These are phyloP conservation scores for Pseudocercospora pini-densiflorae DNA, from an alignment of 2,329 filamentous ascomycete genomes.

Conservation along the genomic window DNA sequence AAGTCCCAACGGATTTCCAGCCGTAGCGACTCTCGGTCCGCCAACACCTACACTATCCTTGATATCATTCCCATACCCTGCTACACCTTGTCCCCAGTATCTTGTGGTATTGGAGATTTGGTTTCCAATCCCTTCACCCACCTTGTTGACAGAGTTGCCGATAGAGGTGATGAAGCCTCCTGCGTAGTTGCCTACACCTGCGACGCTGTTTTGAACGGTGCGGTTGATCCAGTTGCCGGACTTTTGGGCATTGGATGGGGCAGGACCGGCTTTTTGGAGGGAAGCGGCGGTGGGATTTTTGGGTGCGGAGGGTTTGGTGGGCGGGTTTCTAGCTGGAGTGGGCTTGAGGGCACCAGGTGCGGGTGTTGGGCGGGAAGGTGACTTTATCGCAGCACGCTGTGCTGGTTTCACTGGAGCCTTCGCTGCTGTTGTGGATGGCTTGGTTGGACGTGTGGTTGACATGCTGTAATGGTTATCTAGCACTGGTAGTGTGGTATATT, in stretches of 20 bases:
- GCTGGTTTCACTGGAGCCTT: constrained; percentile 16
- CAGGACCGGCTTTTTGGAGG: constrained; percentile 12
- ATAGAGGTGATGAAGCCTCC: constrained; percentile 49
- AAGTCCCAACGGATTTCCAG: constrained; percentile 53
- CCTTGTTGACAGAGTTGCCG: constrained; percentile 53
- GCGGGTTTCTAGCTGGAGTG: constrained; percentile 9
- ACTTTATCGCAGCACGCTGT: constrained; percentile 11
- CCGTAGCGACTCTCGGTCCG: constrained; percentile 50
- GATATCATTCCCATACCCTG: constrained; percentile 56
- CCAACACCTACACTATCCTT: constrained; percentile 53
- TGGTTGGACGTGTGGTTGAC: constrained; percentile 21
- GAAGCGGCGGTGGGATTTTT: constrained; percentile 18
- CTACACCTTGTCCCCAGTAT: constrained; percentile 53
- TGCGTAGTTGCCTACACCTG: constrained; percentile 50
- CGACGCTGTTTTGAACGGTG: constrained; percentile 48
- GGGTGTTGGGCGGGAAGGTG: constrained; percentile 12
- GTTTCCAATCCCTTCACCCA: constrained; percentile 50
- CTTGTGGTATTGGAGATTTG: constrained; percentile 50
- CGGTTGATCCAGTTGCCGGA: constrained; percentile 52
- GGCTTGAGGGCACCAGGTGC: constrained; percentile 1
- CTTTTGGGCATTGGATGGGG: constrained; percentile 16
- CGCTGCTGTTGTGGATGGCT: constrained; percentile 14
- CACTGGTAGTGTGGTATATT: neutral
- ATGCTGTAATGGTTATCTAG: constrained; percentile 4
- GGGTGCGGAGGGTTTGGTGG: constrained; percentile 18